Conservation (phyloP, 148 eudicot genomes). For the Vaccinium darrowii region DNA sequence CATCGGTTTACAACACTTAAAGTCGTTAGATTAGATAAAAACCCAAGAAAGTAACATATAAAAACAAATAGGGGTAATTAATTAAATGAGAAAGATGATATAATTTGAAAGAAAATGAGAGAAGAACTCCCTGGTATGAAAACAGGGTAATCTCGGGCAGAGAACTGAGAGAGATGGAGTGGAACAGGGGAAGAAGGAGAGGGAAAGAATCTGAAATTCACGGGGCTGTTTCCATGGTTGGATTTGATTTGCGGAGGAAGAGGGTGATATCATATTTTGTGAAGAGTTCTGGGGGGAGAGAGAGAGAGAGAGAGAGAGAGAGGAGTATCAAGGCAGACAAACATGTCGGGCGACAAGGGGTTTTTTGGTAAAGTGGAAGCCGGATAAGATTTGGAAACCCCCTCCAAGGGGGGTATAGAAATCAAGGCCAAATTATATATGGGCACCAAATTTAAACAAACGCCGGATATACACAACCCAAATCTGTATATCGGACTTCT, state of each 20-base stretch:
- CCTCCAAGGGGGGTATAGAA: too few species aligned
- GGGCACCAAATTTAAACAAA: too few species aligned
- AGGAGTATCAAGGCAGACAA: too few species aligned
- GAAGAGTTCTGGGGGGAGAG: constrained; percentile 28
- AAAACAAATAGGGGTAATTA: not conserved
- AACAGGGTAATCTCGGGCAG: constrained; percentile 90
- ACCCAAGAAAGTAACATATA: not conserved
- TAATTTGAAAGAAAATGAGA: not conserved
- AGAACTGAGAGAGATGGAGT: constrained; percentile 38
- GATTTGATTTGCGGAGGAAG: constrained; percentile 26
- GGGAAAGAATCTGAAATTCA: constrained; percentile 38
- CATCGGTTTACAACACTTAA: not conserved
- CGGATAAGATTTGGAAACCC: too few species aligned
- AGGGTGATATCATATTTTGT: constrained; percentile 30
- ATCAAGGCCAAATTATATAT: too few species aligned
- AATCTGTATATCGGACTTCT: too few species aligned
- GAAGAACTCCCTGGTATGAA: constrained; percentile 77
- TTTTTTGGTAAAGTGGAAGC: too few species aligned
- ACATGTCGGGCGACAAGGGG: too few species aligned
- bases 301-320: not conserved
- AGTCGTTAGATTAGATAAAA: not conserved
- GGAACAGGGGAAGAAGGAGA: constrained; percentile 47
- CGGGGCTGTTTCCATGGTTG: constrained; percentile 52
- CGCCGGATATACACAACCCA: too few species aligned
- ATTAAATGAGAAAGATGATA: not conserved